Conservation (phyloP, 768 basidiomycete species). For the Phlebiopsis flavidoalba region DNA sequence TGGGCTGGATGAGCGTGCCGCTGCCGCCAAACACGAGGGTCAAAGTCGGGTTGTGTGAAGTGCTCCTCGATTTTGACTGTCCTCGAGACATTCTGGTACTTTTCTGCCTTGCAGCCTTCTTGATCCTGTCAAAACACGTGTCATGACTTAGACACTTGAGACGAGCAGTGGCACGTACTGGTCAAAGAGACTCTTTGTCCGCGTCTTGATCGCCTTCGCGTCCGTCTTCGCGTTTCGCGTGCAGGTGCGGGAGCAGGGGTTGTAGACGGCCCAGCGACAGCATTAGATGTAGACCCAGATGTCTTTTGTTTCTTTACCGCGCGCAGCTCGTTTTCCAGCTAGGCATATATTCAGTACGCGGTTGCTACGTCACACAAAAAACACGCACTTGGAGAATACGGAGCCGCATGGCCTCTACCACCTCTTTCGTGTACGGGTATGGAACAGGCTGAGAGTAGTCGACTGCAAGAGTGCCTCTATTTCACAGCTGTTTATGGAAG, state of each 20-base stretch:
- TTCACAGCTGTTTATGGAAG: background rate
- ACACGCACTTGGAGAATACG: conserved; percentile 8
- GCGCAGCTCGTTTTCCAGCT: conserved; percentile 11
- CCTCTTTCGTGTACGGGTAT: conserved; percentile 3
- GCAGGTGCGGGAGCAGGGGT: background rate
- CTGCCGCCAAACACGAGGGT: conserved; percentile 11
- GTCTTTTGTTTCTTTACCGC: conserved; percentile 9
- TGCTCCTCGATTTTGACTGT: conserved; percentile 11
- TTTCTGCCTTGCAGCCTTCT: conserved; percentile 13
- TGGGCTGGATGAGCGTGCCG: conserved; percentile 9
- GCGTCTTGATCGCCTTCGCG: conserved; percentile 7
- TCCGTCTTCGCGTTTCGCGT: conserved; percentile 3
- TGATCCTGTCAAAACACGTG: background rate
- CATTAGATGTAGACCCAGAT: background rate
- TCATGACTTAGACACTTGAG: background rate
- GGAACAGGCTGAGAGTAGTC: conserved; percentile 9
- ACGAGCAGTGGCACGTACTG: background rate
- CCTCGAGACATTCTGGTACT: conserved; percentile 1
- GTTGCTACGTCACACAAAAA: background rate
- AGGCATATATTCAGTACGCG: background rate
- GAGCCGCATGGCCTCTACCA: conserved; percentile 10
- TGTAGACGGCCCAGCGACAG: conserved; percentile 3
- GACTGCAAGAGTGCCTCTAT: background rate
- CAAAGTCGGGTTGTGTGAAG: conserved; percentile 9
- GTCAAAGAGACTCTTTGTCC: conserved; percentile 10